Evolutionary conservation across 2,329 filamentous ascomycete genomes (phyloP), one percentile per base, ranked within the genome.

Genomic region (Xylariaceae sp.): DNA sequence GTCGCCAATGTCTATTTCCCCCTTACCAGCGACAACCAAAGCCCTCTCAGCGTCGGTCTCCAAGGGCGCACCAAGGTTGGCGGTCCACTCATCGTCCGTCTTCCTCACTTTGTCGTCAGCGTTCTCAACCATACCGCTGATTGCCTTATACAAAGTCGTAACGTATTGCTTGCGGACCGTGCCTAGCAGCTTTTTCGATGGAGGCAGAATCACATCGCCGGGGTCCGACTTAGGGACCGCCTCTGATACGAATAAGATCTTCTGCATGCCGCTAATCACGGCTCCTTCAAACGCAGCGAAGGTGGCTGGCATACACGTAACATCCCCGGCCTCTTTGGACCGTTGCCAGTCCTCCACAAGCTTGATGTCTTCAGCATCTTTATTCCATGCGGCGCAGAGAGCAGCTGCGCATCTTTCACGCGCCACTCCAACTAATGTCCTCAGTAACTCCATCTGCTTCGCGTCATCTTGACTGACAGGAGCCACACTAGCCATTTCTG

Each of bases 71-170:
- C 82, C 80, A 15, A 71, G 67, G 13, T 81, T 78, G 2, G 78
- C 77, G 0, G 78, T 81, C 83, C 83, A 86, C 58, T 85, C 82
- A 60, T 85, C 82, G 51, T 88, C 85, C 0, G 83, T 77, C 66
- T 84, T 85, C 66, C 86, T 84, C 11, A 86, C 73, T 2, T 87
- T 82, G 59, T 86, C 85, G 75, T 97, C 92, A 2, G 94, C 93
- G 73, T 96, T 97, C 75, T 97, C 94, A 1, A 99, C 92, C 86
- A 99, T 93, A 18, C 93, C 94, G 68, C 90, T 95, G 44, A 99
- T 77, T 5, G 91, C 91, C 73, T 96, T 96, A 75, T 97, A 97
- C 49, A 99, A 77, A 59, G 92, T 96, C 5, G 88, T 92, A 13
- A 96, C 92, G 70, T 99, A 99, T 70, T 96, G 91, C 64, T 87